Evolutionary conservation across 441 rosid genomes (phyloP).

Genomic region (Kokia cookei): DNA sequence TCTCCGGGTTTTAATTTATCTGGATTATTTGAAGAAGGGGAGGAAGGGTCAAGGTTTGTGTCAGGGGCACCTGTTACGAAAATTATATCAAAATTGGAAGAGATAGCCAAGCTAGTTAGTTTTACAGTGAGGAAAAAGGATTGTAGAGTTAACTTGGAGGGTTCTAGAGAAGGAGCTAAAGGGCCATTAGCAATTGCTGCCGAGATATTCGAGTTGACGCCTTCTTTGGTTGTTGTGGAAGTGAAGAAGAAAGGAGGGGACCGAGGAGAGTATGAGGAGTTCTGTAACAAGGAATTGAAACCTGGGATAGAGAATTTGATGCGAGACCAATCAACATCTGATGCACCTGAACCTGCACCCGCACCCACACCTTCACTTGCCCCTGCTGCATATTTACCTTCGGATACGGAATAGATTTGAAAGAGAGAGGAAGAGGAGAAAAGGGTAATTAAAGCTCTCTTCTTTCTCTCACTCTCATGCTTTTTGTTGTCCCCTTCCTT

Average conservation of each 20-base stretch:
- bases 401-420: constrained; percentile 59
- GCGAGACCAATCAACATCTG: constrained; percentile 33
- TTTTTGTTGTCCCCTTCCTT: not conserved
- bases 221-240: constrained; percentile 73
- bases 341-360: not conserved
- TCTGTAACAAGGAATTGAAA: constrained; percentile 60
- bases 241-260: constrained; percentile 94
- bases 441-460: constrained; percentile 24
- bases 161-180: constrained; percentile 62
- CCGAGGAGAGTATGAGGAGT: constrained; percentile 69
- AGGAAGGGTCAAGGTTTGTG: constrained; percentile 65
- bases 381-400: constrained; percentile 37
- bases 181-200: constrained; percentile 76
- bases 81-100: constrained; percentile 78
- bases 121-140: constrained; percentile 85
- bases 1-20: constrained; percentile 79
- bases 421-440: constrained; percentile 17
- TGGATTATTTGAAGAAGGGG: constrained; percentile 80
- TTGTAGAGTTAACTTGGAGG: constrained; percentile 77
- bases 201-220: constrained; percentile 83
- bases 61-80: constrained; percentile 72
- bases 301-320: constrained; percentile 62
- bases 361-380: not conserved
- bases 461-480: not conserved
- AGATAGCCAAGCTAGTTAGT: constrained; percentile 73